Evolutionary conservation across 768 basidiomycete species (phyloP), one percentile per base, ranked within the genome.

Genomic region (Phylloporus scabripes): DNA sequence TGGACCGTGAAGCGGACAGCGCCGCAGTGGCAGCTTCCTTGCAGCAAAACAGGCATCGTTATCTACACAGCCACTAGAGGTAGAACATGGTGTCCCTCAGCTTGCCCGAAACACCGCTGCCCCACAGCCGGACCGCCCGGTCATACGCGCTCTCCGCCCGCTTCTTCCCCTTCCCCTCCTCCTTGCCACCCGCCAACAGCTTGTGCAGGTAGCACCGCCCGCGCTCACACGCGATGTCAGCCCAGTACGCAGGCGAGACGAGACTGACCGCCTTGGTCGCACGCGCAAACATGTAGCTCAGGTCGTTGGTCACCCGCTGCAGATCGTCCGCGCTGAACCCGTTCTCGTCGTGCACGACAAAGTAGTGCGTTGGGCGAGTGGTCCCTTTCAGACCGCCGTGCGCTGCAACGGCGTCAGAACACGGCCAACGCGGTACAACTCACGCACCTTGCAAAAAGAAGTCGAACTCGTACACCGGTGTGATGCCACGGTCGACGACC

Each of bases 61-160:
- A 7, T 26, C 24, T 26, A 26, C 24, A 26, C n/a, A n/a, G 26
- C 26, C 26, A 29, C 9, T 29, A 85, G 32, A 87, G 66, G 64
- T 89, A 89, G 51, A 75, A 89, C 86, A 89, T 89, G 1, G 79
- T 81, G 28, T 84, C 74, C 65, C 74, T 80, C 55, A 88, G 55
- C 12, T 54, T 67, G 0, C 77, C 76, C 1, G 62, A 58, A 14
- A 85, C 81, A 8, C 83, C 86, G 18, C 62, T 61, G 12, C 66
- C 70, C 88, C 88, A 92, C 49, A 75, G 44, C 12, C 43, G 53
- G 48, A 57, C 46, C 0, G 84, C 87, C 56, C 80, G 82, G 9
- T 62, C 60, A 58, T 70, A 72, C 9, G 83, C 72, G 9, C 70
- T 63, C 59, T 62, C 60, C 62, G 49, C 23, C 48, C 42, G 54